Evolutionary conservation across 371 early-diverging fungal genomes (phyloP), one percentile per base, ranked within the genome.

Genomic region (Syncephalis plumigaleata): DNA sequence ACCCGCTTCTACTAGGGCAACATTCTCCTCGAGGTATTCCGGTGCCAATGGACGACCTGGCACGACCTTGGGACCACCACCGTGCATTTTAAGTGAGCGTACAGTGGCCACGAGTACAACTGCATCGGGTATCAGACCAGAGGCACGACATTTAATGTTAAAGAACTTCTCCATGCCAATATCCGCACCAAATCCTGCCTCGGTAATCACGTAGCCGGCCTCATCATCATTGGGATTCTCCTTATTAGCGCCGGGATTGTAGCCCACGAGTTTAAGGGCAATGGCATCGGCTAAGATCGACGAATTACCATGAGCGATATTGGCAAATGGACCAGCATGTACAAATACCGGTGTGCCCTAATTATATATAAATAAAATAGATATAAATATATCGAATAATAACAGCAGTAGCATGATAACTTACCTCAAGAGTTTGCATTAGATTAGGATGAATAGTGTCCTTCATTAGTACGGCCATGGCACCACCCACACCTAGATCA

Each of bases 81-180:
- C 96, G 56, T 96, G 96, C 84, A 90, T 90, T 71, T 96, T 96
- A 46, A 94, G 70, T 1, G 91, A 88, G 47, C 84, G 80, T 13
- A 93, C 79, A 15, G 96, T 96, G n/a, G 92, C 87, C 16, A 93
- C 93, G 21, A 96, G 71, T 26, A 94, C 91, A n/a, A 88, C 96
- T 31, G 79, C 81, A 55, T 89, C 75, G 26, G 96, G 96, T 3
- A 79, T 66, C 20, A 96, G 68, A 17, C 85, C 87, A 16, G 87
- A 86, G 8, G 73, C 70, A 40, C 96, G 79, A 64, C 96, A 96
- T 63, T 96, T 96, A 71, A 96, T 94, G 63, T 96, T 80, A 64
- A 94, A 89, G 75, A 96, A 94, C 64, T 94, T 96, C 49, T 94
- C 94, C 87, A 93, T 90, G 43, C 96, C 96, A 65, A 96, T 96